These are phyloP conservation scores for Tillandsia fasciculata DNA, from an alignment of 176 grass and related monocot species.

Conservation along the genomic window DNA sequence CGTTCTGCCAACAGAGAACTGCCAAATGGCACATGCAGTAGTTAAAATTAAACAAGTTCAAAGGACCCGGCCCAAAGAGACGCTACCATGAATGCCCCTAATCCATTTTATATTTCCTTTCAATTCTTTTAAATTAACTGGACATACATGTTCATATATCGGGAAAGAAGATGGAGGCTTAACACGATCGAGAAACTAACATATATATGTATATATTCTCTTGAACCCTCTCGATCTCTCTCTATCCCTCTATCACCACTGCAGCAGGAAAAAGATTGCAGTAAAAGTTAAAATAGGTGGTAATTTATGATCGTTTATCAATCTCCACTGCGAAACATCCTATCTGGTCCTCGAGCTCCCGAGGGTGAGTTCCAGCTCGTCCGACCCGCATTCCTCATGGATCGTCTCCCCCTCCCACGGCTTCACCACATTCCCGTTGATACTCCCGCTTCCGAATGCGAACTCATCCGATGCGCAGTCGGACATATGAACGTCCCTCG, in stretches of 20 bases:
- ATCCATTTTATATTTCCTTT: too few species aligned
- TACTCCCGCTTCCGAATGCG: slow-evolving; percentile 21
- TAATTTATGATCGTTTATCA: background rate
- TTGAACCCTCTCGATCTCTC: slow-evolving; percentile 7
- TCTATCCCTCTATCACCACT: background rate
- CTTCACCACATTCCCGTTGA: slow-evolving; percentile 14
- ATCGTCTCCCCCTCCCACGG: slow-evolving; percentile 27
- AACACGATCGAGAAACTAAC: slow-evolving; percentile 2
- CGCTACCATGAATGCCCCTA: too few species aligned
- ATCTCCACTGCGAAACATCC: background rate
- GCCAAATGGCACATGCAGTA: too few species aligned
- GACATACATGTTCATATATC: background rate
- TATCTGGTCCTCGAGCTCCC: slow-evolving; percentile 18
- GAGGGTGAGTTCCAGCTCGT: slow-evolving; percentile 25
- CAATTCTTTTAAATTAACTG: background rate
- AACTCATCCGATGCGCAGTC: slow-evolving; percentile 14
- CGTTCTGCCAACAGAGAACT: too few species aligned
- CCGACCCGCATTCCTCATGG: slow-evolving; percentile 23
- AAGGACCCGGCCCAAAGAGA: too few species aligned
- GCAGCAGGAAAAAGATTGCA: background rate
- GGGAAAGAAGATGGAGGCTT: slow-evolving; percentile 3
- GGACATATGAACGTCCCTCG: slow-evolving; percentile 5
- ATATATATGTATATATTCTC: background rate
- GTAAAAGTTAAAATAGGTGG: background rate
- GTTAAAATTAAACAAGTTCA: too few species aligned